Conservation (phyloP, 257 asterid species). For the Thymus quinquecostatus region DNA sequence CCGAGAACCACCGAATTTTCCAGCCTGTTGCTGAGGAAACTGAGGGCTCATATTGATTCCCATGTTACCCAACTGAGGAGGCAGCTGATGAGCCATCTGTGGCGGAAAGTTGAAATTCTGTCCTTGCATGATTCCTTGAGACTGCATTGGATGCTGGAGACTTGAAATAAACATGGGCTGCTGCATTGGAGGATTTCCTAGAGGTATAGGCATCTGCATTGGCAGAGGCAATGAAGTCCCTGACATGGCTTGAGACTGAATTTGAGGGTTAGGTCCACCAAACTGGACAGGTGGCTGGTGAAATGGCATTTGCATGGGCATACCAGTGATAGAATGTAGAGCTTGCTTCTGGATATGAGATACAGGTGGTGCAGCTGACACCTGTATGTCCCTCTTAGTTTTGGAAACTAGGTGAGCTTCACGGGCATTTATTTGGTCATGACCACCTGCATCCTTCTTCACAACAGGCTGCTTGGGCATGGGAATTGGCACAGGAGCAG, state of each 20-base stretch:
- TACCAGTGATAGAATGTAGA: slow-evolving; percentile 50
- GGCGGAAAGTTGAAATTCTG: slow-evolving; percentile 66
- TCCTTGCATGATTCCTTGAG: slow-evolving; percentile 83
- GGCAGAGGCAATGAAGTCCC: slow-evolving; percentile 64
- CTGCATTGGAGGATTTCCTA: slow-evolving; percentile 72
- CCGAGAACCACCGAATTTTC: slow-evolving; percentile 47
- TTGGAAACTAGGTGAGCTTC: slow-evolving; percentile 53
- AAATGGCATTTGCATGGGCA: slow-evolving; percentile 65
- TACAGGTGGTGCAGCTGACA: slow-evolving; percentile 49
- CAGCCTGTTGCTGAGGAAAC: slow-evolving; percentile 74
- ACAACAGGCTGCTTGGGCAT: slow-evolving; percentile 58
- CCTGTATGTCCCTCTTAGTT: slow-evolving; percentile 65
- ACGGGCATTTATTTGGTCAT: slow-evolving; percentile 48
- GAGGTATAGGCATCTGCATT: slow-evolving; percentile 59
- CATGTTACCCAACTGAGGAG: slow-evolving; percentile 76
- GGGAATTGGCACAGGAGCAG: slow-evolving; percentile 59
- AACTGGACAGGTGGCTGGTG: slow-evolving; percentile 70
- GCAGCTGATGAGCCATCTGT: slow-evolving; percentile 70
- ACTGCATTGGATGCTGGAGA: slow-evolving; percentile 75
- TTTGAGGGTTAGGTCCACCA: slow-evolving; percentile 81
- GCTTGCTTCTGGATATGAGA: slow-evolving; percentile 70
- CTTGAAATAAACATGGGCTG: slow-evolving; percentile 71
- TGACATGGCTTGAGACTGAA: slow-evolving; percentile 75
- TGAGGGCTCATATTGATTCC: slow-evolving; percentile 67
- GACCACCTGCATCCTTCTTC: slow-evolving; percentile 54